Base-by-base conservation (phyloP, 768 basidiomycete species). In the Naganishia friedmannii region DNA sequence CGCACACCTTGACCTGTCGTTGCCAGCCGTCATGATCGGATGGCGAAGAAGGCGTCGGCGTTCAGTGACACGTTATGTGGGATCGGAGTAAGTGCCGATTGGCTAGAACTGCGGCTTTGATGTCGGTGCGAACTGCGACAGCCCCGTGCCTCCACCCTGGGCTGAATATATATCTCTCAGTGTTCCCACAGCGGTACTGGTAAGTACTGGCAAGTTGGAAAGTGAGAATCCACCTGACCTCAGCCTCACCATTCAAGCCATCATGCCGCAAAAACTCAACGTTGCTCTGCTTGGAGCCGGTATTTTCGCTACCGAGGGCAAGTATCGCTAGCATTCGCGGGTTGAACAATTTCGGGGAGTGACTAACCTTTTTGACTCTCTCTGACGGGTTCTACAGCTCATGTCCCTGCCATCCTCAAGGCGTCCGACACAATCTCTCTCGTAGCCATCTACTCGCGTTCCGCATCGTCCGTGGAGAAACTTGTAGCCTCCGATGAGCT, bases 221-320 rank as follows among this genome's bases (percentile, higher is more conserved):
- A 3, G 55, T 56, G 34, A 21, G n/a, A 3, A 37, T 2, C 9
- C n/a, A 23, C 57, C 31, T 58, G 5, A 12, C 17, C 57, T 13
- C 34, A n/a, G 8, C 32, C 15, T 34, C 39, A 4, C 8, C 60
- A 46, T 13, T n/a, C 15, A 5, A 23, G 3, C 12, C 13, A 58
- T 39, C 10, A 63, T 63, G 60, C 46, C 60, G 1, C 57, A 58
- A 58, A 71, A 71, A 48, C 67, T 82, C 66, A 87, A 88, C 32
- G 82, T 90, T 68, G 92, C 91, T 29, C 86, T 93, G 74, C 86
- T 93, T 54, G 91, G 91, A 71, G 87, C 89, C 58, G 91, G 92
- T 26, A 85, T 92, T 69, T 91, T 91, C 73, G 89, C 88, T 66
- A 87, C 84, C 74, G 87, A 88, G 84, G 89, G 89, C 88, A 74